phyloP scores from a whole-genome alignment of 1,284 basidiomycete species.

The Cryptococcus sp. region DNA sequence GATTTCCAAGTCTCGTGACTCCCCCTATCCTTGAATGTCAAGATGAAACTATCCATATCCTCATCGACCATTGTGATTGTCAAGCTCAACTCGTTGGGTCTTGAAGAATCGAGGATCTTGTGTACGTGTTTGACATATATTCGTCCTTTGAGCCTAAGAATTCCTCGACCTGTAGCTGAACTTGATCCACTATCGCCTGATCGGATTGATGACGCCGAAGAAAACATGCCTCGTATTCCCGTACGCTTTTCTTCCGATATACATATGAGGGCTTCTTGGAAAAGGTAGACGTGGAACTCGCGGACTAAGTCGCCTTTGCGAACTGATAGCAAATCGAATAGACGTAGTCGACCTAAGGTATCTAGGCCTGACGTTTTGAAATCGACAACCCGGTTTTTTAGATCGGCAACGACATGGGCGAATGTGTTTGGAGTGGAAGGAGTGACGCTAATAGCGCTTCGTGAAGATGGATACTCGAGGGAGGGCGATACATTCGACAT shows the following conservation, averaged over 20 bases:
- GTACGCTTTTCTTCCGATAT: slow-evolving; percentile 83
- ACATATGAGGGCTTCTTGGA: slow-evolving; percentile 93
- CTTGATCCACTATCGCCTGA: slow-evolving; percentile 19
- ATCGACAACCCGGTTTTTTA: slow-evolving; percentile 80
- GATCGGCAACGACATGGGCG: slow-evolving; percentile 74
- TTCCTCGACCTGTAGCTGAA: slow-evolving; percentile 59
- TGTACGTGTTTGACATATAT: slow-evolving; percentile 93
- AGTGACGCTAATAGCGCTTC: slow-evolving; percentile 9
- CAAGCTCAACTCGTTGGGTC: slow-evolving; percentile 74
- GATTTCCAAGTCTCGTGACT: slow-evolving; percentile 81
- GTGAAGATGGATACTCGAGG: background rate
- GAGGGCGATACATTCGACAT: background rate
- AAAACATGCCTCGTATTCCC: slow-evolving; percentile 39
- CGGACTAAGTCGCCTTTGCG: slow-evolving; percentile 78
- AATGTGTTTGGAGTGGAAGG: slow-evolving; percentile 48
- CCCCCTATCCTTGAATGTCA: slow-evolving; percentile 87
- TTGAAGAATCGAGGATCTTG: slow-evolving; percentile 71
- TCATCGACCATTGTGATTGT: slow-evolving; percentile 89
- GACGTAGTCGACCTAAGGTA: slow-evolving; percentile 72
- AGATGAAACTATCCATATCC: slow-evolving; percentile 82
- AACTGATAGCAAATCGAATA: slow-evolving; percentile 86
- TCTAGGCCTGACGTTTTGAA: slow-evolving; percentile 90
- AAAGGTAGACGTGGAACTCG: slow-evolving; percentile 92
- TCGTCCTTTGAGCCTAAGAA: slow-evolving; percentile 84
- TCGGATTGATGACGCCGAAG: slow-evolving; percentile 21